A percentile compares a stretch with the other conserved stretches of the same genome.
These are phyloP conservation scores for Rutidosis leptorrhynchoides DNA, from an alignment of 129 eudicot species.

Conservation along the genomic window DNA sequence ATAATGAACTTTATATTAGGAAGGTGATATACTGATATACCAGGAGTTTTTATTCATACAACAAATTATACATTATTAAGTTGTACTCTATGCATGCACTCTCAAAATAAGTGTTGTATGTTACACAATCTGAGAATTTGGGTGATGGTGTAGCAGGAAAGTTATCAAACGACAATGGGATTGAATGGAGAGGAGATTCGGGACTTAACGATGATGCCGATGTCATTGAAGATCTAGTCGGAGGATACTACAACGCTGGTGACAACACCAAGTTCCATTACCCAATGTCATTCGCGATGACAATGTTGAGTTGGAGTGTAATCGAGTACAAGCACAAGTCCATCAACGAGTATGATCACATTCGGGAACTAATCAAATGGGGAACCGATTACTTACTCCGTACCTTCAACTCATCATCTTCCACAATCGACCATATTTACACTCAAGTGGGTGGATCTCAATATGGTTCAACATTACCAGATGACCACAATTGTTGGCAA, in stretches of 20 bases:
- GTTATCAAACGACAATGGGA: conserved; percentile 59
- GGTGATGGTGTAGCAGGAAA: conserved; percentile 55
- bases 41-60: too few relatives aligned
- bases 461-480: conserved; percentile 47
- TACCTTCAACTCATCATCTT: conserved; percentile 77
- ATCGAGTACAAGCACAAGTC: conserved; percentile 75
- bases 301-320: conserved; percentile 89
- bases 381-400: conserved; percentile 84
- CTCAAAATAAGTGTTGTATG: not conserved
- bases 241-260: conserved; percentile 92
- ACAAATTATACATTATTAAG: not conserved
- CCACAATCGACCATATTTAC: conserved; percentile 55
- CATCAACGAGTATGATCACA: conserved; percentile 61
- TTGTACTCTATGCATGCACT: not conserved
- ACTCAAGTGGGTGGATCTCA: conserved; percentile 72
- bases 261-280: conserved; percentile 73
- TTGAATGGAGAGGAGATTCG: conserved; percentile 78
- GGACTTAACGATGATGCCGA: conserved; percentile 64
- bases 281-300: conserved; percentile 86
- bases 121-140: not conserved
- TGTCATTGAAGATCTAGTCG: conserved; percentile 69
- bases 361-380: conserved; percentile 80
- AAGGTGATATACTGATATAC: too few relatives aligned
- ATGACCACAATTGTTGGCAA: conserved; percentile 84
- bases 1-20: too few relatives aligned